These are phyloP conservation scores for Letharia columbiana DNA, from an alignment of 495 filamentous ascomycete species.

Conservation along the genomic window DNA sequence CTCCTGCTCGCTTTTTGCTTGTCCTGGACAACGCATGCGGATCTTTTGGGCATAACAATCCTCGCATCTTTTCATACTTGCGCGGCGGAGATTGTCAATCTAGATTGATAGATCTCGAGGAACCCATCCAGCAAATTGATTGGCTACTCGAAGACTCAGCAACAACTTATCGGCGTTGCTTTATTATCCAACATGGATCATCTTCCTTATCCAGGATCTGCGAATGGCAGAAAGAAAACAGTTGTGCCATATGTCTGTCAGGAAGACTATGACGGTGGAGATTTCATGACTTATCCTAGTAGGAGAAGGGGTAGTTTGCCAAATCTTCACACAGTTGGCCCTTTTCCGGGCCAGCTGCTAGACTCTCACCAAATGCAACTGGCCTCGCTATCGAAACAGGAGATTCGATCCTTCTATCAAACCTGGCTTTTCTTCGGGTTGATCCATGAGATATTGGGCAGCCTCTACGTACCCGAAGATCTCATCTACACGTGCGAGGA, in stretches of 20 bases:
- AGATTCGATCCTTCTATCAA: constrained; percentile 6
- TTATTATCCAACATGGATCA: neutral
- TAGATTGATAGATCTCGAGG: no score
- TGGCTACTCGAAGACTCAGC: no score
- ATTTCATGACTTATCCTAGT: constrained; percentile 6
- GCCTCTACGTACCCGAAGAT: neutral
- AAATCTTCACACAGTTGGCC: neutral
- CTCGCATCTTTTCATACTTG: no score
- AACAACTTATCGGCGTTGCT: no score
- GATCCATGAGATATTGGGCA: constrained; percentile 7
- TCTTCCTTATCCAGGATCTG: constrained; percentile 3
- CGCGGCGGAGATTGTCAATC: no score
- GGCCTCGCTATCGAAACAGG: neutral
- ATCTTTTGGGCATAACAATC: no score
- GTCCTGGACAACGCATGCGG: neutral
- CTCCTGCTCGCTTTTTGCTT: neutral
- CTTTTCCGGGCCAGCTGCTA: neutral
- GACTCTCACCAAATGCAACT: neutral
- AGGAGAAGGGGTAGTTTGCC: neutral
- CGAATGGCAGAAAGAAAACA: neutral
- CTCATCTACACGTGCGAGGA: neutral
- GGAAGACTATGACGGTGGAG: neutral
- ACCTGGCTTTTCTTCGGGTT: constrained; percentile 17
- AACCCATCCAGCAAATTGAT: no score
- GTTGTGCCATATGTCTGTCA: neutral